Evolutionary conservation across 2,329 filamentous ascomycete genomes (phyloP).

Genomic region (Xylariales sp.): DNA sequence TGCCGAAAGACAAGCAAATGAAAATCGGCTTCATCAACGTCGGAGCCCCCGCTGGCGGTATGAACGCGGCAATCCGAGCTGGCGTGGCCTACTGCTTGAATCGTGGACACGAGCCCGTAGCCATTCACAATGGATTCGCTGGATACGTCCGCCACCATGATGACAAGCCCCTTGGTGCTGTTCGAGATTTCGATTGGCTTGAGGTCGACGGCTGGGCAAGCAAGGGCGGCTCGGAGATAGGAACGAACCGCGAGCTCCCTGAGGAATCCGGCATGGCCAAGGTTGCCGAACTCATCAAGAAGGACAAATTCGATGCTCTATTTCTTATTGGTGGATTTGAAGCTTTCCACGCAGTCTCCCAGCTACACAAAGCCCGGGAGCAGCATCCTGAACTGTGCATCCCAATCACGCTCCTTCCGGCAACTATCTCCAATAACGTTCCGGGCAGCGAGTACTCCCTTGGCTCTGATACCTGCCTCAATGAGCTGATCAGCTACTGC

Average conservation of each 20-base stretch:
- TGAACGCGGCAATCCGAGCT: constrained; percentile 94
- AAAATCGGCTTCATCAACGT: constrained; percentile 94
- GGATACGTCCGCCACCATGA: constrained; percentile 87
- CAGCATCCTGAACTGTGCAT: constrained; percentile 85
- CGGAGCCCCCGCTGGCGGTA: constrained; percentile 91
- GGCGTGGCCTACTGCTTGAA: constrained; percentile 90
- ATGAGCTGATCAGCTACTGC: constrained; percentile 90
- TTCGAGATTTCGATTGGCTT: constrained; percentile 84
- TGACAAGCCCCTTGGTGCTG: constrained; percentile 75
- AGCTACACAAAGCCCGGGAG: constrained; percentile 75
- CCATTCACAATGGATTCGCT: constrained; percentile 95
- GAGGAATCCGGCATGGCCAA: constrained; percentile 77
- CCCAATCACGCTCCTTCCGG: constrained; percentile 83
- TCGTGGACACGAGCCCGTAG: constrained; percentile 86
- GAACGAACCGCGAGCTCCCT: constrained; percentile 91
- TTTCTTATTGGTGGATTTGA: constrained; percentile 95
- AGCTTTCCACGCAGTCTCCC: constrained; percentile 86
- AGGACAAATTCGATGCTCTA: constrained; percentile 84
- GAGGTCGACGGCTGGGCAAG: constrained; percentile 95
- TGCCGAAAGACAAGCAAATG: constrained; percentile 78
- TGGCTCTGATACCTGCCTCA: constrained; percentile 93
- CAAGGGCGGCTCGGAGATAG: constrained; percentile 95
- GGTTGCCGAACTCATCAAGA: constrained; percentile 76
- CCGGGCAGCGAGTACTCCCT: constrained; percentile 96
- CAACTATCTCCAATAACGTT: constrained; percentile 99